Evolutionary conservation across 257 asterid species (phyloP).

Genomic region (Jacaranda mimosifolia): DNA sequence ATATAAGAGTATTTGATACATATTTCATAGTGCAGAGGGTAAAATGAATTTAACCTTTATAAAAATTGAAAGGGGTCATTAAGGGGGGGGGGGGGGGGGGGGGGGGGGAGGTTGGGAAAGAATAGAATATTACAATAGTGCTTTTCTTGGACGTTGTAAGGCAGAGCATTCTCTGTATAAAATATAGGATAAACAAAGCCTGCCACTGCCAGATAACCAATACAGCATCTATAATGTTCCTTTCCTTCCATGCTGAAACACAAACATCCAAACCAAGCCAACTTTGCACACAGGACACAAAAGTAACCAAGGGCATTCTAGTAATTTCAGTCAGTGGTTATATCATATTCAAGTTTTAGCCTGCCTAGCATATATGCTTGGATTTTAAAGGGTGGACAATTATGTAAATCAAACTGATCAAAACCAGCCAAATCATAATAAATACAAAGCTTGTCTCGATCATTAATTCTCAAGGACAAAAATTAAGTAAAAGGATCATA

Average conservation of each 20-base stretch:
- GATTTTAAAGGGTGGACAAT: background rate
- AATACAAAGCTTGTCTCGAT: background rate
- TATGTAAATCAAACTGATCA: background rate
- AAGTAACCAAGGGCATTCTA: background rate
- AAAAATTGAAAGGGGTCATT: too few species aligned
- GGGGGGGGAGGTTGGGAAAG: too few species aligned
- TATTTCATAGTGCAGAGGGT: too few species aligned
- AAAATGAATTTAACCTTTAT: too few species aligned
- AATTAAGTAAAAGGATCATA: background rate
- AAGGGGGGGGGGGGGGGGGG: too few species aligned
- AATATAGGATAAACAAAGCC: background rate
- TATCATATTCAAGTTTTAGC: too few species aligned
- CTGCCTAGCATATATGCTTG: too few species aligned
- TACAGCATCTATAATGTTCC: too few species aligned
- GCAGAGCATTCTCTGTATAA: background rate
- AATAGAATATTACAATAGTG: background rate
- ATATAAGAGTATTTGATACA: too few species aligned
- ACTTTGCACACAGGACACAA: background rate
- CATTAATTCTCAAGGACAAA: background rate
- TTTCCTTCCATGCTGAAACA: background rate
- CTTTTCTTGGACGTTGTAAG: constrained; percentile 13
- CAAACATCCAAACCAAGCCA: background rate
- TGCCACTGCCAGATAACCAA: constrained; percentile 2
- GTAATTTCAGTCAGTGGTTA: background rate
- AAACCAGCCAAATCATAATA: background rate